Base-by-base conservation (phyloP, 2,329 filamentous ascomycete genomes). In the Alternaria viburni region DNA sequence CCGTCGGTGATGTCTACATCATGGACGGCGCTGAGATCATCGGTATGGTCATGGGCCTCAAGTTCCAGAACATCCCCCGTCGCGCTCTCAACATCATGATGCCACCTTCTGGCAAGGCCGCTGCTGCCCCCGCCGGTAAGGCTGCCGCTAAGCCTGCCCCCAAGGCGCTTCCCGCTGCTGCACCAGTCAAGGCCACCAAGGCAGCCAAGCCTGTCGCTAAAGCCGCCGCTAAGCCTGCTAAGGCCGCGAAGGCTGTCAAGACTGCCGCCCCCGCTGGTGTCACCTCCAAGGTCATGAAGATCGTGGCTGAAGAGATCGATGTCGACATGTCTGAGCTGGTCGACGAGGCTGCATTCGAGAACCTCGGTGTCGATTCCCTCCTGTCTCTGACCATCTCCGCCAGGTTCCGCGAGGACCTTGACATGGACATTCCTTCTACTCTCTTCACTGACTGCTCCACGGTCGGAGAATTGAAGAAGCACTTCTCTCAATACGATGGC, bases 11-110 rank as follows among this genome's bases (percentile, higher is more conserved):
- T 77, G 86, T 89, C 44, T 88, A 87, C 77, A 84, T 88, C 69
- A 83, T 88, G 69, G 85, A 88, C 25, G 85, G 85, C n/a, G 83
- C 86, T 52, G 84, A 88, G 68, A 85, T 88, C 62, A 81, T 89
- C 64, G 86, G 86, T 60, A 79, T 88, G 64, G 85, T 88, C 61
- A 85, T 84, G 55, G 88, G 89, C 54, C 84, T 91, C 69, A 89
- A 88, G 79, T 91, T 91, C 82, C 86, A 88, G 75, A 84, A 87
- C 69, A 89, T 91, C 57, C 89, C 89, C 36, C 88, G 90, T 71
- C 86, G 87, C 70, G 83, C 89, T 23, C 83, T 91, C 64, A 90
- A 90, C 81, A 85, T 88, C 69, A 86, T 92, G 77, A 81, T 92
- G 65, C 89, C 90, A 58, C 89, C 89, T 2, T 82, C 84, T 50